These are phyloP conservation scores for Talaromyces sp. DNA, from an alignment of 2,329 filamentous ascomycete genomes.

Conservation along the genomic window DNA sequence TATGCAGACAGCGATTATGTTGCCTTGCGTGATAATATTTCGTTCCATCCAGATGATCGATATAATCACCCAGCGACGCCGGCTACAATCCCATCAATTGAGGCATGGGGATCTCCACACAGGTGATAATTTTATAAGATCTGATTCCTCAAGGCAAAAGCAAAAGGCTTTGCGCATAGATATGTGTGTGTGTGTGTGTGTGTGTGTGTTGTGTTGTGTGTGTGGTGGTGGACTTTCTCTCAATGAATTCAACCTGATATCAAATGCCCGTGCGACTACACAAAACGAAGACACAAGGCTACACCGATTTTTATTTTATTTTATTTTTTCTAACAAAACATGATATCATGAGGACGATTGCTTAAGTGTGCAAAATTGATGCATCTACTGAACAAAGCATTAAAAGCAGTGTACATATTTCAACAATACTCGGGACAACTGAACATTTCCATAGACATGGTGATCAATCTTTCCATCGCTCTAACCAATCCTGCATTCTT, in stretches of 20 bases:
- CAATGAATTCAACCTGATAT: neutral
- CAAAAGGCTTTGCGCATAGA: too few relatives aligned
- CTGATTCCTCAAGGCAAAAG: too few relatives aligned
- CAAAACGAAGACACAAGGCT: neutral
- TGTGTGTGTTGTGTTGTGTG: too few relatives aligned
- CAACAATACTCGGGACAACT: neutral
- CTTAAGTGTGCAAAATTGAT: too few relatives aligned
- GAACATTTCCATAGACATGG: neutral
- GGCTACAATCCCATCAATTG: constrained; percentile 28
- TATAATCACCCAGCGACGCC: constrained; percentile 18
- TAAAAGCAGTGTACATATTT: neutral
- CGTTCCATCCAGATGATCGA: constrained; percentile 51
- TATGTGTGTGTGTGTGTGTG: neutral
- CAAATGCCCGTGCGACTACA: neutral
- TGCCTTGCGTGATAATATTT: constrained; percentile 83
- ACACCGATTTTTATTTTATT: too few relatives aligned
- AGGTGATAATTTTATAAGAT: neutral
- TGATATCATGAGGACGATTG: too few relatives aligned
- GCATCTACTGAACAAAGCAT: neutral
- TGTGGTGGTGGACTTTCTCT: too few relatives aligned
- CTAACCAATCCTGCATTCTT: constrained; percentile 59
- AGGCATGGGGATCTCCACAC: constrained; percentile 23
- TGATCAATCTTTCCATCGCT: constrained; percentile 61
- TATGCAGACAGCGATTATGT: constrained; percentile 97
- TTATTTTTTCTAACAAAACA: too few relatives aligned